Percentiles rank a stretch among this genome's conserved stretches.
Evolutionary conservation across 1,284 basidiomycete species (phyloP).

Genomic region (Heliocybe sulcata): DNA sequence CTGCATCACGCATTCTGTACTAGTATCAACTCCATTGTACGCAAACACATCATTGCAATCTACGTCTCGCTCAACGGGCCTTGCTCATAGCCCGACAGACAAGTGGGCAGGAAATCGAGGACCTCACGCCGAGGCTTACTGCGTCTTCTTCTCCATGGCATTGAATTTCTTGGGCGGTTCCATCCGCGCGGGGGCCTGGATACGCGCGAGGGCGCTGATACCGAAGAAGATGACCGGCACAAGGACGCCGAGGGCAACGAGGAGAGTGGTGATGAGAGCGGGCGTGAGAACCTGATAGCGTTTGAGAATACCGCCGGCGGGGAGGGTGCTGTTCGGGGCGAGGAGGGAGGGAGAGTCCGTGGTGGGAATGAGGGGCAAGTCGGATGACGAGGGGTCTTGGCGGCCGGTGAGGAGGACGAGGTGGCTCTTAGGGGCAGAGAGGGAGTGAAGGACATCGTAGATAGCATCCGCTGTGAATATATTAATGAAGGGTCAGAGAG

Average conservation of each 20-base stretch:
- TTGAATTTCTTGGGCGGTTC: slow-evolving; percentile 62
- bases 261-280: slow-evolving; percentile 64
- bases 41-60: background rate
- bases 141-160: slow-evolving; percentile 72
- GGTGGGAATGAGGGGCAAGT: too few species aligned
- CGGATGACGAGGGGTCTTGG: too few species aligned
- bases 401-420: slow-evolving; percentile 59
- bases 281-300: slow-evolving; percentile 77
- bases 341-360: slow-evolving; percentile 12
- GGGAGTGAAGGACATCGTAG: background rate
- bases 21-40: background rate
- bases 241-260: slow-evolving; percentile 65
- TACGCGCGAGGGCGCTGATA: slow-evolving; percentile 63
- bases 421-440: slow-evolving; percentile 45
- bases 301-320: slow-evolving; percentile 57
- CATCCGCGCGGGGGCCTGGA: slow-evolving; percentile 63
- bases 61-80: too few species aligned
- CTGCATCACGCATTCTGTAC: background rate
- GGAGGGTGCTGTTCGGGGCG: slow-evolving; percentile 24
- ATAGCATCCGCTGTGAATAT: background rate
- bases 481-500: background rate
- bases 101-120: background rate
- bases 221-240: slow-evolving; percentile 65
- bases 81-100: background rate
- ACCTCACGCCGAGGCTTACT: slow-evolving; percentile 39